Evolutionary conservation across 2,329 filamentous ascomycete species (phyloP).

Genomic region (Fusarium fujikuroi): DNA sequence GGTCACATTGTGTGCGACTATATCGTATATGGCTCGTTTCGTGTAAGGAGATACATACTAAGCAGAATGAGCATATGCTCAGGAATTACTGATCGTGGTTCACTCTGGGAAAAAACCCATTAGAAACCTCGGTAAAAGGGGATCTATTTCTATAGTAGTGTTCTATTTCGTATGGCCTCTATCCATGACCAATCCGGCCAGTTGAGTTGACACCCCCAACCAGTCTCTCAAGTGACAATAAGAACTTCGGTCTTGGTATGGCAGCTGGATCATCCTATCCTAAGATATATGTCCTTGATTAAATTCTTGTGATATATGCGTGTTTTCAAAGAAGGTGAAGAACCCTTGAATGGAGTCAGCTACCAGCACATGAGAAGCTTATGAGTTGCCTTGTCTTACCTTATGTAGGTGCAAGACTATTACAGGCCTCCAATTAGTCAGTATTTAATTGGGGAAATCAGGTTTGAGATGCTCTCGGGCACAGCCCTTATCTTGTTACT

Average conservation of each 20-base stretch:
- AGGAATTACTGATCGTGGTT: not conserved
- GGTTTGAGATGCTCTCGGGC: not conserved
- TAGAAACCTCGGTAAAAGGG: not conserved
- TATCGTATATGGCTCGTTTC: not conserved
- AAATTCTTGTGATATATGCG: not conserved
- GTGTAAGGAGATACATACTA: not conserved
- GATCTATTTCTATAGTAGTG: not conserved
- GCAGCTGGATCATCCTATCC: not conserved
- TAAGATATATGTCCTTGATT: too few relatives aligned
- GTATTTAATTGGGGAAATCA: not conserved
- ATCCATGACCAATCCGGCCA: not conserved
- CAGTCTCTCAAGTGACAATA: not conserved
- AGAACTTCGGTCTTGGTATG: not conserved
- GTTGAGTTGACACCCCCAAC: not conserved
- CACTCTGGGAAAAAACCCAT: too few relatives aligned
- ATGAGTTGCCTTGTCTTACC: not conserved
- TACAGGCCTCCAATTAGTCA: not conserved
- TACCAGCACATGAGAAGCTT: not conserved
- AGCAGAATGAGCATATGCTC: not conserved
- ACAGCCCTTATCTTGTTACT: not conserved
- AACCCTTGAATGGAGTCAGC: not conserved
- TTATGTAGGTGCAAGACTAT: too few relatives aligned
- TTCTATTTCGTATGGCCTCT: not conserved
- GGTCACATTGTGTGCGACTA: not conserved
- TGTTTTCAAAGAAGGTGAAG: not conserved